These are phyloP conservation scores for Euptelea pleiosperma DNA, from an alignment of 164 flowering plant species.

Conservation along the genomic window DNA sequence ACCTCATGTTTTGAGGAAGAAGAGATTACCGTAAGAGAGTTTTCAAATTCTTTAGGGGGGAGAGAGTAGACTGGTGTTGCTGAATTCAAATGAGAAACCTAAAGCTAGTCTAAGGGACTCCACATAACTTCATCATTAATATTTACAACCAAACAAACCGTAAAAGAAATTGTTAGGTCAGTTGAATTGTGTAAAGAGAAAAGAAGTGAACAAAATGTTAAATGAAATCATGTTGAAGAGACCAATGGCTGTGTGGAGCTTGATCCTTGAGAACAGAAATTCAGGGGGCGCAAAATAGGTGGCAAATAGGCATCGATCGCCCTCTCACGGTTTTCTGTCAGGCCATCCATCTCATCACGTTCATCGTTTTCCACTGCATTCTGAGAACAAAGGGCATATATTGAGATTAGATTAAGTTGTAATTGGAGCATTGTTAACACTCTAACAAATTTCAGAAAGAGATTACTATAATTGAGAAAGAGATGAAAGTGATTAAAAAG, in stretches of 20 bases:
- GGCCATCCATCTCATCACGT: slow-evolving; percentile 41
- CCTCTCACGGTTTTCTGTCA: slow-evolving; percentile 35
- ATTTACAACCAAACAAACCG: neutral
- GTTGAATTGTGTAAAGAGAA: too few relatives aligned
- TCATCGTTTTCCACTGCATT: slow-evolving; percentile 61
- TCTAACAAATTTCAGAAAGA: neutral
- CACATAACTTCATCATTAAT: neutral
- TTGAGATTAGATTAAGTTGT: too few relatives aligned
- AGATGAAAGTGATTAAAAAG: too few relatives aligned
- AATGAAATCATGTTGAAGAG: slow-evolving; percentile 11
- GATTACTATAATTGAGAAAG: too few relatives aligned
- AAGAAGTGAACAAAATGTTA: neutral
- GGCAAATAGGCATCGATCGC: slow-evolving; percentile 49
- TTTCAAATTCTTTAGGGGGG: too few relatives aligned
- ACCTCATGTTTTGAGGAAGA: too few relatives aligned
- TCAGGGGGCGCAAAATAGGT: slow-evolving; percentile 43
- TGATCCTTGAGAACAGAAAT: slow-evolving; percentile 24
- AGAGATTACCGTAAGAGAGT: too few relatives aligned
- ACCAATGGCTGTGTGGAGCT: slow-evolving; percentile 38
- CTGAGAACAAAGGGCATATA: slow-evolving; percentile 31
- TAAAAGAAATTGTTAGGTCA: neutral
- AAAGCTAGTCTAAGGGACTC: neutral
- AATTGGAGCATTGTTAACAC: neutral
- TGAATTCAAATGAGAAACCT: too few relatives aligned
- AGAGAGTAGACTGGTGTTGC: too few relatives aligned